phyloP scores from a whole-genome alignment of 805 yeast species.

The Diddensiella transvaalensis region DNA sequence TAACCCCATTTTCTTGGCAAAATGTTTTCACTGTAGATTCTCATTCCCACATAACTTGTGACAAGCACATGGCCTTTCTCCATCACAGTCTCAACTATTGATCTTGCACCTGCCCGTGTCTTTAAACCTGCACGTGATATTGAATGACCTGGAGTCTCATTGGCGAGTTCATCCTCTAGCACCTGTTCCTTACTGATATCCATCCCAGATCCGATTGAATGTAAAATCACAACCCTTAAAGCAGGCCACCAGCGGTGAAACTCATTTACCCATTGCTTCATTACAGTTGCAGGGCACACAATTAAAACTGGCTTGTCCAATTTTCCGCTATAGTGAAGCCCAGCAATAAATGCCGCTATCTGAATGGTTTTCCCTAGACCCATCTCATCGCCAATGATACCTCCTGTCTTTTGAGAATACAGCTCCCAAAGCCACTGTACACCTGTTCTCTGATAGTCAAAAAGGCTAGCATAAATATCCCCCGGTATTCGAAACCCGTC shows the following conservation, averaged over 20 bases:
- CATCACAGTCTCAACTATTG: constrained; percentile 54
- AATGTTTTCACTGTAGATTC: constrained; percentile 59
- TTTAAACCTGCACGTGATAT: constrained; percentile 34
- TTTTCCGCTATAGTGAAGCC: constrained; percentile 75
- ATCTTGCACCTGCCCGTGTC: constrained; percentile 32
- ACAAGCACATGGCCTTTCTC: constrained; percentile 76
- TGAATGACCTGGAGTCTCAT: constrained; percentile 23
- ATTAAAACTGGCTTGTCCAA: constrained; percentile 74
- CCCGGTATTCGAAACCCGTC: constrained; percentile 78
- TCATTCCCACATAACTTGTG: constrained; percentile 87
- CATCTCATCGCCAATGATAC: constrained; percentile 97
- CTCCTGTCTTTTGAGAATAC: constrained; percentile 86
- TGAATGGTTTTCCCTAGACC: constrained; percentile 96
- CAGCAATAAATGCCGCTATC: constrained; percentile 85
- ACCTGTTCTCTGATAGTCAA: constrained; percentile 93
- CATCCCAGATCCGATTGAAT: constrained; percentile 92
- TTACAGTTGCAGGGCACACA: constrained; percentile 95
- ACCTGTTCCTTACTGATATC: constrained; percentile 27
- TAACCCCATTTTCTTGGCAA: constrained; percentile 82
- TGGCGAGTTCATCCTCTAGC: constrained; percentile 30
- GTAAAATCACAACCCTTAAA: constrained; percentile 76
- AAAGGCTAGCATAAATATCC: constrained; percentile 78
- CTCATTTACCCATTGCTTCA: constrained; percentile 96
- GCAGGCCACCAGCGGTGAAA: constrained; percentile 99
- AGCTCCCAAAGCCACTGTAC: constrained; percentile 98